phyloP scores from a whole-genome alignment of 768 basidiomycete species.

The Pleurotus platypus region DNA sequence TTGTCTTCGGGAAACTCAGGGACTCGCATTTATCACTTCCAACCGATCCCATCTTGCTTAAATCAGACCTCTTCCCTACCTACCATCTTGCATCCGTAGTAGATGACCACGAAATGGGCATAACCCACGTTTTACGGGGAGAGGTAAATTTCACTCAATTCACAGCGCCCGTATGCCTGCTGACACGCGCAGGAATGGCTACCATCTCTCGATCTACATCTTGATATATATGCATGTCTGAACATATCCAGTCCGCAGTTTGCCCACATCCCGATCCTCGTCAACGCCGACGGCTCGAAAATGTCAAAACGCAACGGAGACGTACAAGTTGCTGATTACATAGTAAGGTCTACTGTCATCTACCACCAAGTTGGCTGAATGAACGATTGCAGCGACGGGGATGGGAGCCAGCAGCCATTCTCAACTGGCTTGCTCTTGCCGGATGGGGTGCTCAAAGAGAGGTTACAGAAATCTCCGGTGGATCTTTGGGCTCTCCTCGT shows the following conservation, averaged over 20 bases:
- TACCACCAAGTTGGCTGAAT: background rate
- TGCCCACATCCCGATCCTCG: conserved; percentile 86
- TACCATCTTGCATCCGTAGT: conserved; percentile 96
- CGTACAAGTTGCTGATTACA: conserved; percentile 82
- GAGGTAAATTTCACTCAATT: conserved; percentile 51
- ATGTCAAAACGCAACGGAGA: conserved; percentile 95
- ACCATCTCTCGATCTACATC: conserved; percentile 86
- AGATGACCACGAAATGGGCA: conserved; percentile 94
- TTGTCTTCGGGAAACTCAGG: conserved; percentile 72
- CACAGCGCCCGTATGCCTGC: background rate
- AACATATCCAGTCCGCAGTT: conserved; percentile 72
- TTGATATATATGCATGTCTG: conserved; percentile 83
- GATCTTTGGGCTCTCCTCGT: conserved; percentile 19
- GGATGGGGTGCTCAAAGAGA: conserved; percentile 78
- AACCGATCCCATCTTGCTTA: conserved; percentile 89
- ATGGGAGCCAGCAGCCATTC: conserved; percentile 85
- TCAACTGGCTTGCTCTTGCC: conserved; percentile 94
- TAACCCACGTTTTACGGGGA: conserved; percentile 92
- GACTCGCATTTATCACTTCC: conserved; percentile 77
- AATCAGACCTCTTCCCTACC: conserved; percentile 90
- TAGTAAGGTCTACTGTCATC: conserved; percentile 43
- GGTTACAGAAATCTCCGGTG: conserved; percentile 23
- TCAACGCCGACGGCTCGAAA: conserved; percentile 89
- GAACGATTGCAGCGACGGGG: conserved; percentile 57
- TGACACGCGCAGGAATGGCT: conserved; percentile 79